Base-by-base conservation (phyloP, 305 asterid species). In the Andrographis paniculata region DNA sequence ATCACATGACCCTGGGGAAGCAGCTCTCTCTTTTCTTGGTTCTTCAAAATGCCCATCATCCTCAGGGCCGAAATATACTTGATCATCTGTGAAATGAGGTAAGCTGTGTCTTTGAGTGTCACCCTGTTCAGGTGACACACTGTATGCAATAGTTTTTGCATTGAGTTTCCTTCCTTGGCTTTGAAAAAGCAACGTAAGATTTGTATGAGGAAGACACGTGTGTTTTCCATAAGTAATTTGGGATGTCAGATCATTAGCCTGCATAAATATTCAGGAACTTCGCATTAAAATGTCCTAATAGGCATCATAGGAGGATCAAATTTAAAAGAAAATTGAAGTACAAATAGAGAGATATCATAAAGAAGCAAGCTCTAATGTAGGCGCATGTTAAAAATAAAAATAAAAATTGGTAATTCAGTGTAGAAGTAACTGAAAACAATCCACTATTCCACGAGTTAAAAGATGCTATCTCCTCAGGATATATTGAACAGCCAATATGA, bases 71-170 rank as follows among this genome's bases (percentile, higher is more conserved):
- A 65, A 33, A 62, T 44, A 38, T 63, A 55, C 40, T 39, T 60
- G 55, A 48, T 73, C 76, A 65, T 55, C 68, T 21, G 72, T 45
- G 20, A 59, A 52, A 35, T 44, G 67, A 56, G 63, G 45, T 13
- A 68, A 49, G 42, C 51, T 49, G 35, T 23, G 51, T 37, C 40
- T 52, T 18, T 65, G 70, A 57, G 70, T 51, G 50, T 71, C 75
- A 36, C 68, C 66, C 18, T 28, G 66, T 35, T 65, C 78, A 33
- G 53, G 69, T 52, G 73, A 52, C 41, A 50, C 11, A 27, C 75
- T 60, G 61, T 51, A 43, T 36, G 62, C 56, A 60, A 68, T 66
- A 56, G 60, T 66, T 60, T 52, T 62, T 42, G 73, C 30, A 17
- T 48, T 19, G 54, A 44, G 56, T 31, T 62, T 77, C 16, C 49